These are phyloP conservation scores for Lipomyces chichibuensis DNA, from an alignment of 805 yeast genomes.

Conservation along the genomic window DNA sequence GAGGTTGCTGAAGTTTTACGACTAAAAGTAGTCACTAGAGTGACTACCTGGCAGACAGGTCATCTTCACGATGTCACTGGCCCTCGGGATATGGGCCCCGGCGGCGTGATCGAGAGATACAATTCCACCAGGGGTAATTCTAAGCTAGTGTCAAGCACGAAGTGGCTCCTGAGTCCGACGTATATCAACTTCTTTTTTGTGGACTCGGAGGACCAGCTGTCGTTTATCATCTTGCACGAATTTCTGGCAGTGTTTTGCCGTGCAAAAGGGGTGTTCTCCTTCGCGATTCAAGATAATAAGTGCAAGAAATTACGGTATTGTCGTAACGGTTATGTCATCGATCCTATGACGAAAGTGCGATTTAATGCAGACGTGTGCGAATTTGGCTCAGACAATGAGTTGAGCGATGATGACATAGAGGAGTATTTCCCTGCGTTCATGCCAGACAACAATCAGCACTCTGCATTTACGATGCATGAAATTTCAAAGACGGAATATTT, in stretches of 20 bases:
- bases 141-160: constrained; percentile 4
- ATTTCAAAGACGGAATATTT: neutral
- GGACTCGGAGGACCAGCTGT: constrained; percentile 3
- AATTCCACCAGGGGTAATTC: constrained; percentile 3
- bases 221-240: constrained; percentile 11
- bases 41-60: neutral
- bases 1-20: neutral
- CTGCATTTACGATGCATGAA: neutral
- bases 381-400: neutral
- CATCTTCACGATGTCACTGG: constrained; percentile 4
- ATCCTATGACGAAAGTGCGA: neutral
- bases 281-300: neutral
- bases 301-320: neutral
- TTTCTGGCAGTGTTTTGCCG: constrained; percentile 11
- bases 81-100: constrained; percentile 3
- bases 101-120: constrained; percentile 12
- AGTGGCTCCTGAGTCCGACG: constrained; percentile 5
- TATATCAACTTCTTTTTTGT: constrained; percentile 8
- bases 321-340: neutral
- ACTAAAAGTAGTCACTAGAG: neutral
- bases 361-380: neutral
- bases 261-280: constrained; percentile 3
- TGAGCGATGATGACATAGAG: neutral
- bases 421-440: neutral
- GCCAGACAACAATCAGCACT: neutral